Percentiles rank a stretch among this genome's conserved stretches.
phyloP scores from a whole-genome alignment of 108 stramenopile genomes.

The Discostella stelligeroides region DNA sequence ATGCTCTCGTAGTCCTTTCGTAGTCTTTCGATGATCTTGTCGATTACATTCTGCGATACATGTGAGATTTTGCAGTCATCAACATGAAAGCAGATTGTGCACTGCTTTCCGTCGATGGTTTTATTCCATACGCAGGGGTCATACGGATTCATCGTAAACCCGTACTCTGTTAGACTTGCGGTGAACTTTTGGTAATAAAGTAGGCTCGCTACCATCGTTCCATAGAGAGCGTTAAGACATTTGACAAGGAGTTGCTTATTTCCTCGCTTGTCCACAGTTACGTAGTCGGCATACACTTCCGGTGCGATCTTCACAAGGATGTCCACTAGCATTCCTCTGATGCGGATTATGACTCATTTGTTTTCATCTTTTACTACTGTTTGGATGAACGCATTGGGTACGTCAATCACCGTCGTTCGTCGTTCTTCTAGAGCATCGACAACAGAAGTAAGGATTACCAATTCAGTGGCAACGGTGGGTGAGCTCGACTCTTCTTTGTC shows the following conservation, averaged over 20 bases:
- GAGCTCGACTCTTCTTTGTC: slow-evolving; percentile 2
- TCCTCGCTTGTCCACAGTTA: slow-evolving; percentile 12
- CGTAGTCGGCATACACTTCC: slow-evolving; percentile 16
- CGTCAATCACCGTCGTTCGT: not conserved
- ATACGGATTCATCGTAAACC: slow-evolving; percentile 35
- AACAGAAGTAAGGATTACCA: slow-evolving; percentile 8
- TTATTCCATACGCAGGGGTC: slow-evolving; percentile 36
- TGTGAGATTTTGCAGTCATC: slow-evolving; percentile 52
- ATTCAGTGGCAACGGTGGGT: slow-evolving; percentile 11
- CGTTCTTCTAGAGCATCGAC: slow-evolving; percentile 12
- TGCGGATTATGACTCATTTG: slow-evolving; percentile 2
- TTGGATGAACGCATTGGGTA: slow-evolving; percentile 25
- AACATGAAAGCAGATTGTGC: slow-evolving; percentile 35
- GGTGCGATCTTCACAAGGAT: slow-evolving; percentile 37
- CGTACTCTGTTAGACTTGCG: too few species aligned
- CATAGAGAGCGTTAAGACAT: slow-evolving; percentile 16
- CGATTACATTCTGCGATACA: slow-evolving; percentile 1
- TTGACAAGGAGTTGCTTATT: slow-evolving; percentile 5
- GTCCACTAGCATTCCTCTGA: slow-evolving; percentile 34
- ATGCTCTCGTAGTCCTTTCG: slow-evolving; percentile 10
- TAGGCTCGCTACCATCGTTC: slow-evolving; percentile 7
- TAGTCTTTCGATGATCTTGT: slow-evolving; percentile 8
- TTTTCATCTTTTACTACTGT: slow-evolving; percentile 2
- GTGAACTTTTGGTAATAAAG: too few species aligned
- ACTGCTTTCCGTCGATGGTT: slow-evolving; percentile 31